These are phyloP conservation scores for Eucalyptus albens DNA, from an alignment of 345 rosid genomes.

Conservation along the genomic window DNA sequence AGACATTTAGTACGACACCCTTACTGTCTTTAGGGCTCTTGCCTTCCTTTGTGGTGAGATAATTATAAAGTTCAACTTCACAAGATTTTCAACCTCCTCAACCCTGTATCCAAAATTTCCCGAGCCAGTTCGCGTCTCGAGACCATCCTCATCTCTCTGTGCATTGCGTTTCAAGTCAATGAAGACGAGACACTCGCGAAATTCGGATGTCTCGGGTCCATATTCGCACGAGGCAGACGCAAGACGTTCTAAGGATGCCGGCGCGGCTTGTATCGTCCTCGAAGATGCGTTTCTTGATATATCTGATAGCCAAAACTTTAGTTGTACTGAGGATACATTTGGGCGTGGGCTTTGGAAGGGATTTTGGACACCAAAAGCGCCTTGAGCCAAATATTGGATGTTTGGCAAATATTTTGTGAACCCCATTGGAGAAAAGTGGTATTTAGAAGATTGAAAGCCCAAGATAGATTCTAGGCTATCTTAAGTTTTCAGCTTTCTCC, in stretches of 20 bases:
- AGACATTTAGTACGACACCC: neutral
- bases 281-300: neutral
- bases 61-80: neutral
- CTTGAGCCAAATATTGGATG: no score
- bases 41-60: neutral
- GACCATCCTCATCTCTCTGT: neutral
- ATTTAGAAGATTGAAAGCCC: accelerated
- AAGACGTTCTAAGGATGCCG: neutral
- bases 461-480: accelerated
- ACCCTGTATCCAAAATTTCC: neutral
- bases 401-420: no score
- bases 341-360: no score
- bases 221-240: neutral
- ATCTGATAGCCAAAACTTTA: neutral
- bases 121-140: neutral
- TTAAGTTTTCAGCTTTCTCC: accelerated
- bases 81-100: neutral
- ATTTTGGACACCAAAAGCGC: accelerated
- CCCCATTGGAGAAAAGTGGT: no score
- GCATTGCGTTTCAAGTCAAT: neutral
- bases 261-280: neutral
- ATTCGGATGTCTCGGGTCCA: neutral
- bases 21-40: neutral
- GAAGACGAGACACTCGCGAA: neutral
- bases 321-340: neutral